A percentile compares a stretch with the other conserved stretches of the same genome.
Conservation (phyloP, 2,329 filamentous ascomycete species). For the Botryotinia convoluta region DNA sequence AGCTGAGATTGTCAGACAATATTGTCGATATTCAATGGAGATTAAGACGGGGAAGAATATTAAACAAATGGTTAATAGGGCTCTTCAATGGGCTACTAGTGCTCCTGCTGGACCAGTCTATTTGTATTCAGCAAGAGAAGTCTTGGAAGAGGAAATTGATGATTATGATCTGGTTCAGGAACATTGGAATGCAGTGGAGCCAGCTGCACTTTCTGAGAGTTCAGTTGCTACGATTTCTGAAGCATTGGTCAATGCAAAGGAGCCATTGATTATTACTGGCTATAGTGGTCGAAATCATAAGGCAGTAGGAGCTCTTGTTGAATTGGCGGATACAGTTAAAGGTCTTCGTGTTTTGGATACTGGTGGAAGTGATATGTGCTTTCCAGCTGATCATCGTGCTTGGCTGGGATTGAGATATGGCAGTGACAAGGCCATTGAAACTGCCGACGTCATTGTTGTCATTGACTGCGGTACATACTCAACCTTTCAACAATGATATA, state of each 20-base stretch:
- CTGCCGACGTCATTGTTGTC: slow-evolving; percentile 81
- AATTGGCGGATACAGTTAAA: slow-evolving; percentile 65
- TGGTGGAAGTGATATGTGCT: slow-evolving; percentile 78
- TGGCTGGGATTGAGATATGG: slow-evolving; percentile 73
- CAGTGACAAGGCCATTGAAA: slow-evolving; percentile 67
- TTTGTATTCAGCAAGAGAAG: slow-evolving; percentile 62
- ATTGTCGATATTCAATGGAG: slow-evolving; percentile 69
- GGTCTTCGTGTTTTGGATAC: slow-evolving; percentile 72
- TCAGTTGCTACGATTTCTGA: slow-evolving; percentile 60
- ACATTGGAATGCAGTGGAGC: slow-evolving; percentile 59
- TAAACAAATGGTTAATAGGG: slow-evolving; percentile 72
- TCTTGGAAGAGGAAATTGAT: slow-evolving; percentile 68
- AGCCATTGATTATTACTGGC: slow-evolving; percentile 68
- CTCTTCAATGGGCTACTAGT: slow-evolving; percentile 67
- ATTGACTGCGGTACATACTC: slow-evolving; percentile 60
- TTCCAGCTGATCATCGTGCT: slow-evolving; percentile 66
- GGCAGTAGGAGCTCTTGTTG: slow-evolving; percentile 59
- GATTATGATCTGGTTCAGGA: slow-evolving; percentile 56
- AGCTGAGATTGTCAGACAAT: slow-evolving; percentile 69
- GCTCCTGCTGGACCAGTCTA: slow-evolving; percentile 70
- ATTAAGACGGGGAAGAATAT: slow-evolving; percentile 71
- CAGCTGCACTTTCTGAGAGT: slow-evolving; percentile 52
- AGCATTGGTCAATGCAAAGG: slow-evolving; percentile 56
- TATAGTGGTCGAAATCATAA: slow-evolving; percentile 69
- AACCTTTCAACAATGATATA: not conserved